A percentile compares a stretch with the other conserved stretches of the same genome.
Conservation (phyloP, 73 alveolate species). For the Paraurostyla sp. region DNA sequence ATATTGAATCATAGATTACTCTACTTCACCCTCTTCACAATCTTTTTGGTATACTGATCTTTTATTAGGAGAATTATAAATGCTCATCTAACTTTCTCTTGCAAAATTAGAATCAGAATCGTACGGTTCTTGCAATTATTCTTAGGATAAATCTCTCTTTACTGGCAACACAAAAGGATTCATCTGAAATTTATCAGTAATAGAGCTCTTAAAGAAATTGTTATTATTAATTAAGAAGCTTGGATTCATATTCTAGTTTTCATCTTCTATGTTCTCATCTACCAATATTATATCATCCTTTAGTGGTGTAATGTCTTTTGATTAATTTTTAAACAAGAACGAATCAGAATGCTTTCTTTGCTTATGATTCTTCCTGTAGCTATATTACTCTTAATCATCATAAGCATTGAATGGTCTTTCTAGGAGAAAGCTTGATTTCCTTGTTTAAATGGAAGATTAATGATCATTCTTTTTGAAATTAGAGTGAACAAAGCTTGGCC, state of each 20-base stretch:
- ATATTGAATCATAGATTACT: not conserved
- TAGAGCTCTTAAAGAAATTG: slow-evolving; percentile 16
- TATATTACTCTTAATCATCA: not conserved
- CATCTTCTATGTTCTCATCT: not conserved
- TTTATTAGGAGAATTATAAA: too few species aligned
- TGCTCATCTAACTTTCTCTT: too few species aligned
- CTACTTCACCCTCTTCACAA: not conserved
- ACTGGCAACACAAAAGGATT: slow-evolving; percentile 17
- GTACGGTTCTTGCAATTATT: not conserved
- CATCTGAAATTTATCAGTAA: not conserved
- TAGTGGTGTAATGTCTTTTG: not conserved
- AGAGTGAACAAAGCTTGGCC: not conserved
- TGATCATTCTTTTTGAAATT: not conserved
- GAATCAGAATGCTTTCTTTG: not conserved
- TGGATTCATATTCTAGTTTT: not conserved
- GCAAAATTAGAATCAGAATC: not conserved
- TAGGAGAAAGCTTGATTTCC: slow-evolving; percentile 9
- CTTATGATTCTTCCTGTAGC: not conserved
- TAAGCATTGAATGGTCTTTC: not conserved
- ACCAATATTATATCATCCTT: slow-evolving; percentile 2
- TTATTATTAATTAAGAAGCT: not conserved
- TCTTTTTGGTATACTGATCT: too few species aligned
- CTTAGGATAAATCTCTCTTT: slow-evolving; percentile 2
- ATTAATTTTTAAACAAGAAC: not conserved
- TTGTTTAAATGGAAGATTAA: not conserved